Conservation (phyloP, 495 filamentous ascomycete species). For the Xylaria cubensis region DNA sequence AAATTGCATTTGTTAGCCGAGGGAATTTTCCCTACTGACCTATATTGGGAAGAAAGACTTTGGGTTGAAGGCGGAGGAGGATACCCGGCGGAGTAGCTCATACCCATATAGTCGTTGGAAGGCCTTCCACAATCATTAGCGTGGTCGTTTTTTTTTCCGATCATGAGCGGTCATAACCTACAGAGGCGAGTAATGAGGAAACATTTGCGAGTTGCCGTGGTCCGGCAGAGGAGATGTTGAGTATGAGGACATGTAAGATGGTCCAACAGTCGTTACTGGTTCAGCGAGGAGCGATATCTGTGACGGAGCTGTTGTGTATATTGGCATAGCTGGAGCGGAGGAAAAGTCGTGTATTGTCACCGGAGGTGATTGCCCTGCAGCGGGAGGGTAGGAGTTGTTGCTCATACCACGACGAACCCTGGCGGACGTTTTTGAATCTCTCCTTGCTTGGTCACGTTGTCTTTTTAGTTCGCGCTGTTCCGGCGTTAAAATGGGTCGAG, state of each 20-base stretch:
- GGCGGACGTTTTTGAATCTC: conserved; percentile 48
- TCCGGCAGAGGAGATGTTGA: conserved; percentile 50
- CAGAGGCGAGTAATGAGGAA: conserved; percentile 42
- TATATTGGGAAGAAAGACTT: conserved; percentile 53
- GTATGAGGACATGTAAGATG: conserved; percentile 52
- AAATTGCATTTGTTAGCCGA: background rate
- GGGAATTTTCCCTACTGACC: conserved; percentile 38
- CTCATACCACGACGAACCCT: conserved; percentile 51
- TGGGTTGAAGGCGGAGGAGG: conserved; percentile 44
- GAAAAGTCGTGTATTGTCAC: conserved; percentile 50
- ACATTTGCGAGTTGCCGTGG: conserved; percentile 48
- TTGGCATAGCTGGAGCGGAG: conserved; percentile 48
- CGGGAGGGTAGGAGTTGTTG: conserved; percentile 43
- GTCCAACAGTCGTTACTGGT: conserved; percentile 42
- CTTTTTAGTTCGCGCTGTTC: conserved; percentile 58
- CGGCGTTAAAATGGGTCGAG: conserved; percentile 50
- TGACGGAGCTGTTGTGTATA: conserved; percentile 55
- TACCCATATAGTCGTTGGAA: conserved; percentile 40
- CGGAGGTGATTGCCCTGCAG: conserved; percentile 47
- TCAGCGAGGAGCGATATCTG: conserved; percentile 55
- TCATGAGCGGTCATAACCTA: conserved; percentile 27
- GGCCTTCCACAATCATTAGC: conserved; percentile 37
- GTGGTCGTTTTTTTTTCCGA: background rate
- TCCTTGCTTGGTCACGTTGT: conserved; percentile 54
- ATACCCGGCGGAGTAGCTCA: conserved; percentile 48